phyloP scores from a whole-genome alignment of 2,329 filamentous ascomycete genomes.

The Sphaerulina populicola region DNA sequence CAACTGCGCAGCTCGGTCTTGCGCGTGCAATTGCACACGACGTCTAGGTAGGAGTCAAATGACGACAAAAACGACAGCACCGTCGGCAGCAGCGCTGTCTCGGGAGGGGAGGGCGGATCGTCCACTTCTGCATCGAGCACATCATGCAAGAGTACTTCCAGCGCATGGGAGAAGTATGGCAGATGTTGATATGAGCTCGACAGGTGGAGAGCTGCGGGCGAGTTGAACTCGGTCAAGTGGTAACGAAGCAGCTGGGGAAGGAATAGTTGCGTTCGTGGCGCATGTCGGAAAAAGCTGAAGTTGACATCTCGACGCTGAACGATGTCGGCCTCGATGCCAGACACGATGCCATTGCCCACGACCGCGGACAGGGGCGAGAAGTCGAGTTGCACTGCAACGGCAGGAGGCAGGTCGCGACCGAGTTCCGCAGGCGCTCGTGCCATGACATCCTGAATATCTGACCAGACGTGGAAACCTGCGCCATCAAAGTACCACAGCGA shows the following conservation, averaged over 20 bases:
- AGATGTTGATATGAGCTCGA: constrained; percentile 79
- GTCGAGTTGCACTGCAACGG: constrained; percentile 75
- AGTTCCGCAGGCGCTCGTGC: constrained; percentile 58
- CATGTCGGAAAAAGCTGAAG: constrained; percentile 83
- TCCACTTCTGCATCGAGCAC: constrained; percentile 94
- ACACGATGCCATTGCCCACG: constrained; percentile 77
- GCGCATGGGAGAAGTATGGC: constrained; percentile 83
- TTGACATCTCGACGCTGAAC: constrained; percentile 86
- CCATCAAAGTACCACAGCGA: constrained; percentile 95
- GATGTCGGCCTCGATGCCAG: constrained; percentile 85
- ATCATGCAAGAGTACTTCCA: constrained; percentile 86
- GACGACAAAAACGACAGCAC: constrained; percentile 48
- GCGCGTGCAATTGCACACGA: constrained; percentile 90
- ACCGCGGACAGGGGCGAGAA: constrained; percentile 89
- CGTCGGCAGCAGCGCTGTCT: constrained; percentile 44
- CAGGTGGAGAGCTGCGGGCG: constrained; percentile 70
- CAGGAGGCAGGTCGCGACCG: constrained; percentile 60
- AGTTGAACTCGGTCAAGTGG: constrained; percentile 66
- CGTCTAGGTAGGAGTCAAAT: constrained; percentile 76
- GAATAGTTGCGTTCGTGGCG: constrained; percentile 87
- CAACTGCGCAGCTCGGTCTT: constrained; percentile 95
- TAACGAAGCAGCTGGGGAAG: constrained; percentile 78
- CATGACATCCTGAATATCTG: constrained; percentile 76
- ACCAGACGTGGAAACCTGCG: constrained; percentile 75
- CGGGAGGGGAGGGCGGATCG: constrained; percentile 38